phyloP scores from a whole-genome alignment of 495 filamentous ascomycete species.

The Hypoxylon perforatum region DNA sequence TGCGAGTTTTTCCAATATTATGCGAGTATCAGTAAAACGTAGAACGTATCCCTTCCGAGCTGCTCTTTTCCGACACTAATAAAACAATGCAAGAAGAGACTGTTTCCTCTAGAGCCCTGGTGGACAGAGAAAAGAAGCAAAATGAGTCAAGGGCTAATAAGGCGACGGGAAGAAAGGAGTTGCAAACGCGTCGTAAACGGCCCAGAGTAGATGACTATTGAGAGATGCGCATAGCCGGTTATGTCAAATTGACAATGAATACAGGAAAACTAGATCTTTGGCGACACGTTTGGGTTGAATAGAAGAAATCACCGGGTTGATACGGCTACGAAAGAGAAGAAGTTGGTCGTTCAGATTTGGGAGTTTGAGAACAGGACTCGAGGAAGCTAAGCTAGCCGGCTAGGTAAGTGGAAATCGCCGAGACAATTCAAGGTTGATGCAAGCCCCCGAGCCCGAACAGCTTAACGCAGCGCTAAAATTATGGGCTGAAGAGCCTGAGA shows the following conservation, averaged over 20 bases:
- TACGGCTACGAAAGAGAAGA: not conserved
- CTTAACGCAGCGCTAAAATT: slow-evolving; percentile 19
- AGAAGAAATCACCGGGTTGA: slow-evolving; percentile 27
- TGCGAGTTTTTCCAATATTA: slow-evolving; percentile 20
- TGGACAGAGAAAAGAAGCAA: not conserved
- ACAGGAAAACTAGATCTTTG: slow-evolving; percentile 1
- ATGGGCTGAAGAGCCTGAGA: slow-evolving; percentile 17
- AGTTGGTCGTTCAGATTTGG: slow-evolving; percentile 7
- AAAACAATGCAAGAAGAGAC: slow-evolving; percentile 1
- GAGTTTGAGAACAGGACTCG: slow-evolving; percentile 12
- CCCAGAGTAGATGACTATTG: slow-evolving; percentile 12
- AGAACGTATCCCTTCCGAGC: slow-evolving; percentile 12
- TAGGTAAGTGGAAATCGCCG: slow-evolving; percentile 28
- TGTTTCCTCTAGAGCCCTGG: slow-evolving; percentile 2
- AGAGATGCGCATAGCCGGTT: slow-evolving; percentile 29
- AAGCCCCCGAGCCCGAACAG: slow-evolving; percentile 12
- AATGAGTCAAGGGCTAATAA: slow-evolving; percentile 2
- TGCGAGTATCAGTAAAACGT: slow-evolving; percentile 30
- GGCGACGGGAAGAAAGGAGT: slow-evolving; percentile 15
- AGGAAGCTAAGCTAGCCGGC: slow-evolving; percentile 10
- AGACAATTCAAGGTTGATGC: slow-evolving; percentile 23
- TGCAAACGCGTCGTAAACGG: slow-evolving; percentile 41
- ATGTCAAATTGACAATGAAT: slow-evolving; percentile 5
- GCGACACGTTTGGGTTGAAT: not conserved
- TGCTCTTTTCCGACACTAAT: not conserved